Base-by-base conservation (phyloP, 768 basidiomycete species). In the Suillus lakei region DNA sequence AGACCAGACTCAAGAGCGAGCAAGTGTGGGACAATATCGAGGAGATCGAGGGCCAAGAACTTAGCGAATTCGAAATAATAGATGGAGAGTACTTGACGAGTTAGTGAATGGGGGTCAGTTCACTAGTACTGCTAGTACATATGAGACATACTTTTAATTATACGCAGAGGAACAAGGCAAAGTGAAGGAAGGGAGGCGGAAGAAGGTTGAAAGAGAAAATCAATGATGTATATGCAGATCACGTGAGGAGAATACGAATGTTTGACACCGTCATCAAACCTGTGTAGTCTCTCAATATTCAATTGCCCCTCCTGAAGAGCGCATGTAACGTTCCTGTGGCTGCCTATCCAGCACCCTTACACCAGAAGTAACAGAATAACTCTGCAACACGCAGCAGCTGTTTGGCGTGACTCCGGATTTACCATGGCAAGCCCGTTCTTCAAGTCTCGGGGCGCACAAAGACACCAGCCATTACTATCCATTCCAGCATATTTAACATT, bases 401-500 rank as follows among this genome's bases (percentile, higher is more conserved):
- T 38, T 39, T 41, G 5, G 39, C 26, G 58, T 59, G 26, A 41
- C 58, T 59, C 56, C 5, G 10, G 9, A 59, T 26, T 56, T 15
- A 38, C 7, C 54, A 59, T 59, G 58, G 26, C 39, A 6, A 30
- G 58, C 58, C 21, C 58, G 5, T 59, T 30, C 58, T 59, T 41
- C 58, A 59, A 59, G 39, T 41, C 58, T 41, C 39, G 56, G 56
- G 39, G 38, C 15, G 38, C 56, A 58, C 56, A 58, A 28, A 59
- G 39, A 59, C 58, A 59, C 28, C 39, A 41, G 18, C 58, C 39
- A 59, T 59, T 28, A 59, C 18, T 21, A 59, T 39, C 58, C 5
- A 28, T 28, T 59, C 58, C 38, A 59, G 26, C 39, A 41, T 59
- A 59, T 18, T 18, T 63, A 5, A 38, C 18, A 21, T 60, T 76